These are phyloP conservation scores for Elsinoe perseae DNA, from an alignment of 2,329 filamentous ascomycete species.

Conservation along the genomic window DNA sequence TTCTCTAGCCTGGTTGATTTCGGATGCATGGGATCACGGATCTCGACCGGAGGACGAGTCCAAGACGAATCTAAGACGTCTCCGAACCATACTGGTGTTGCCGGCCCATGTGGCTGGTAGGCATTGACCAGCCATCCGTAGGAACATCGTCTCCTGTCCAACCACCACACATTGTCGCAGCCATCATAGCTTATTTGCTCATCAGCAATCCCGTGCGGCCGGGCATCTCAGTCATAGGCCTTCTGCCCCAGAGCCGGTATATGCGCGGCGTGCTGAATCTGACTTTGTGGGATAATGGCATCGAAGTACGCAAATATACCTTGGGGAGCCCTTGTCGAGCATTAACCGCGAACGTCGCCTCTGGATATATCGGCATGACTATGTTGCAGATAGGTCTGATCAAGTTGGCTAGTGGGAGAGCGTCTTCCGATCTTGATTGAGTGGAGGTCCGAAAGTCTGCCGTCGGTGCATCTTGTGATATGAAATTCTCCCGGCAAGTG, in stretches of 20 bases:
- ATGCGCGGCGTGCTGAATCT: constrained; percentile 26
- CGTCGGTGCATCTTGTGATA: constrained; percentile 32
- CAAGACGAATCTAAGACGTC: too few relatives aligned
- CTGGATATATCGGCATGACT: constrained; percentile 30
- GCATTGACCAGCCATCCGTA: too few relatives aligned
- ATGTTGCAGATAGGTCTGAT: constrained; percentile 23
- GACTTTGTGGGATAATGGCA: constrained; percentile 26
- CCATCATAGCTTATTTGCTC: too few relatives aligned
- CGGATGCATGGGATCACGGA: too few relatives aligned
- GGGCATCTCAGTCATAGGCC: constrained; percentile 6
- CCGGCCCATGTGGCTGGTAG: too few relatives aligned
- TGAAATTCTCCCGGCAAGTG: constrained; percentile 25
- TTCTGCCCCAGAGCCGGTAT: constrained; percentile 18
- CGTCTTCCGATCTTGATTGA: constrained; percentile 25
- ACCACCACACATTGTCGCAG: too few relatives aligned
- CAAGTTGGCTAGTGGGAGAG: constrained; percentile 27
- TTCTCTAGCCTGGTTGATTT: too few relatives aligned
- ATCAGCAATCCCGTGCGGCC: constrained; percentile 5
- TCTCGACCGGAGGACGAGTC: too few relatives aligned
- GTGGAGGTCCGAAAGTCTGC: constrained; percentile 33
- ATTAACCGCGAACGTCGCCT: constrained; percentile 27
- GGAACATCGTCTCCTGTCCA: too few relatives aligned
- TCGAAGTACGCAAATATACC: constrained; percentile 20
- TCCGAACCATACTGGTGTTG: too few relatives aligned
- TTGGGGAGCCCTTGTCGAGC: constrained; percentile 22